phyloP scores from a whole-genome alignment of 768 basidiomycete species.

The Tulasnella sp. region DNA sequence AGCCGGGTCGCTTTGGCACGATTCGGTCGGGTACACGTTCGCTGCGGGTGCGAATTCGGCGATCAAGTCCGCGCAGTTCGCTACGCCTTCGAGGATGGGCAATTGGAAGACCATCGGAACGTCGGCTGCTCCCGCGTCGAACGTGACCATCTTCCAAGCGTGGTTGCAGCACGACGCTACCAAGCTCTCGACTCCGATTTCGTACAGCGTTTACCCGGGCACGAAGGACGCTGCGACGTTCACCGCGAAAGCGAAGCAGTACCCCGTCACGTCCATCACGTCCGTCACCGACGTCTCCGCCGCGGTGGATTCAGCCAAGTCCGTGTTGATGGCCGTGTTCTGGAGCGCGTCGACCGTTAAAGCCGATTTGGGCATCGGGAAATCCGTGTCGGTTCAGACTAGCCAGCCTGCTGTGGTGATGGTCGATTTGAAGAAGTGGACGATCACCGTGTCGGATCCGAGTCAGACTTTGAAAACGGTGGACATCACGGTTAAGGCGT shows the following conservation, averaged over 20 bases:
- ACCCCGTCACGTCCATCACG: slow-evolving; percentile 34
- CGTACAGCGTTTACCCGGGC: slow-evolving; percentile 54
- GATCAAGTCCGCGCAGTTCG: slow-evolving; percentile 24
- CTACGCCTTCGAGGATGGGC: slow-evolving; percentile 42
- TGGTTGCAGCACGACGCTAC: slow-evolving; percentile 43
- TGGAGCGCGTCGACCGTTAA: slow-evolving; percentile 45
- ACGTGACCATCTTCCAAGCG: slow-evolving; percentile 58
- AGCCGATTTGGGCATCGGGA: not conserved
- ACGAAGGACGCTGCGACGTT: slow-evolving; percentile 27
- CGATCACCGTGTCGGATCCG: slow-evolving; percentile 57
- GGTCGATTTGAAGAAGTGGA: slow-evolving; percentile 36
- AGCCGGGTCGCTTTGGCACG: slow-evolving; percentile 52
- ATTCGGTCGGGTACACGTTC: slow-evolving; percentile 54
- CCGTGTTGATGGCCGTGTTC: slow-evolving; percentile 44
- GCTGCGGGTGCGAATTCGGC: slow-evolving; percentile 20
- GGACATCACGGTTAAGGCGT: not conserved
- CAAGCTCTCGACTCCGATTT: slow-evolving; percentile 31
- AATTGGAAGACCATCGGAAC: slow-evolving; percentile 58
- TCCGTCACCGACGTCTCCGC: slow-evolving; percentile 48
- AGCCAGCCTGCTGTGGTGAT: slow-evolving; percentile 32
- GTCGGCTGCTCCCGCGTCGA: slow-evolving; percentile 49
- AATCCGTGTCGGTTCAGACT: slow-evolving; percentile 4
- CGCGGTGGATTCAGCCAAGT: slow-evolving; percentile 39
- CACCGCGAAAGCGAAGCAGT: slow-evolving; percentile 20
- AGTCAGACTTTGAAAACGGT: slow-evolving; percentile 38